Conservation (phyloP, 2,329 filamentous ascomycete species). For the Sclerotinia minor region DNA sequence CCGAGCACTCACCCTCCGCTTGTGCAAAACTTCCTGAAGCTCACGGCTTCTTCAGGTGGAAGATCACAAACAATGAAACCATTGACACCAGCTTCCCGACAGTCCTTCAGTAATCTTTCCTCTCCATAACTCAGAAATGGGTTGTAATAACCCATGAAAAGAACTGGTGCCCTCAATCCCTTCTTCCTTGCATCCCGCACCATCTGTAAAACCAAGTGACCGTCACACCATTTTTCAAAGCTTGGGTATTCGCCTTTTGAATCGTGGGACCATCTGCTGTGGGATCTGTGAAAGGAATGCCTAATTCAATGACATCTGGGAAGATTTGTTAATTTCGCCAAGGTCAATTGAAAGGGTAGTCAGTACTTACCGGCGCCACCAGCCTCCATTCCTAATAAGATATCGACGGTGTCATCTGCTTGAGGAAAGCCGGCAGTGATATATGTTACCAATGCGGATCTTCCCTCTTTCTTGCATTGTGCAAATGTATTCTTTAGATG, state of each 20-base stretch:
- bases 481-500: conserved; percentile 57
- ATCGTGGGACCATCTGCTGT: conserved; percentile 98
- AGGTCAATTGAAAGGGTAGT: neutral
- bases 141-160: conserved; percentile 99
- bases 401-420: conserved; percentile 76
- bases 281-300: conserved; percentile 94
- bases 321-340: conserved; percentile 17
- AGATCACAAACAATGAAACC: conserved; percentile 97
- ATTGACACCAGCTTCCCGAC: conserved; percentile 81
- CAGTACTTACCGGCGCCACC: conserved; percentile 74
- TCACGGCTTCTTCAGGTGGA: conserved; percentile 91
- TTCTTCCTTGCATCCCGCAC: conserved; percentile 75
- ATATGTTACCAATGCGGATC: conserved; percentile 81
- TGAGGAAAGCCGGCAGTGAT: conserved; percentile 92
- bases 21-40: conserved; percentile 83
- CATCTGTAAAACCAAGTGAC: conserved; percentile 77
- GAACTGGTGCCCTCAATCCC: conserved; percentile 77
- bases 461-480: conserved; percentile 54
- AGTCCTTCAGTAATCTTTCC: conserved; percentile 81
- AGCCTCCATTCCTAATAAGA: conserved; percentile 86
- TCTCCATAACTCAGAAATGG: conserved; percentile 92
- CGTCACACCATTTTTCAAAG: conserved; percentile 85
- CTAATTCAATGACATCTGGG: conserved; percentile 89
- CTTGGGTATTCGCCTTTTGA: conserved; percentile 89
- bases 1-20: conserved; percentile 67